These are phyloP conservation scores for Solanum boliviense DNA, from an alignment of 257 asterid genomes.

Conservation along the genomic window DNA sequence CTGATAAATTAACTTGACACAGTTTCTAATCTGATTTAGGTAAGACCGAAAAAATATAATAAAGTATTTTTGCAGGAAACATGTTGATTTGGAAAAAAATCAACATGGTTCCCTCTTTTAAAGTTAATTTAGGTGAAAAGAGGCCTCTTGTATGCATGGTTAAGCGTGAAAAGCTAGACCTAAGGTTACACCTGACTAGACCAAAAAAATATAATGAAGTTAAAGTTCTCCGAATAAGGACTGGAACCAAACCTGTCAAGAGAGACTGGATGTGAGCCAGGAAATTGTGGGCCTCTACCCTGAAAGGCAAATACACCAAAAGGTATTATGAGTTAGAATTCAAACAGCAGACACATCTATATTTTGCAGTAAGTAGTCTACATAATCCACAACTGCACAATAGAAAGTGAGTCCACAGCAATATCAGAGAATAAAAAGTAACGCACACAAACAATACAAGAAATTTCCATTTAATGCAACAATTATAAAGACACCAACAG, in stretches of 20 bases:
- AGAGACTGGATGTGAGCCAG: conserved; percentile 99
- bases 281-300: conserved; percentile 75
- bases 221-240: conserved; percentile 1
- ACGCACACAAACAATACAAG: background rate
- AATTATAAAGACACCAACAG: background rate
- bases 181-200: background rate
- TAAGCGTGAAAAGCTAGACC: background rate
- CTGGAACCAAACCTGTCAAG: conserved; percentile 56
- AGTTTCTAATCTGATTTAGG: background rate
- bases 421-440: background rate
- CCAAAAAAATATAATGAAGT: background rate
- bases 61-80: background rate
- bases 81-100: background rate
- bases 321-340: conserved; percentile 2
- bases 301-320: conserved; percentile 18
- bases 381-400: background rate
- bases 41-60: background rate
- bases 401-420: background rate
- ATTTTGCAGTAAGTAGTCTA: background rate
- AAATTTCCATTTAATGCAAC: background rate
- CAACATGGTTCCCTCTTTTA: background rate
- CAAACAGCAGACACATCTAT: background rate
- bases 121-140: background rate
- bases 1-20: background rate
- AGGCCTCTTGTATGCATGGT: background rate